Base-by-base conservation (phyloP, 768 basidiomycete species). In the Agaricus bisporus region DNA sequence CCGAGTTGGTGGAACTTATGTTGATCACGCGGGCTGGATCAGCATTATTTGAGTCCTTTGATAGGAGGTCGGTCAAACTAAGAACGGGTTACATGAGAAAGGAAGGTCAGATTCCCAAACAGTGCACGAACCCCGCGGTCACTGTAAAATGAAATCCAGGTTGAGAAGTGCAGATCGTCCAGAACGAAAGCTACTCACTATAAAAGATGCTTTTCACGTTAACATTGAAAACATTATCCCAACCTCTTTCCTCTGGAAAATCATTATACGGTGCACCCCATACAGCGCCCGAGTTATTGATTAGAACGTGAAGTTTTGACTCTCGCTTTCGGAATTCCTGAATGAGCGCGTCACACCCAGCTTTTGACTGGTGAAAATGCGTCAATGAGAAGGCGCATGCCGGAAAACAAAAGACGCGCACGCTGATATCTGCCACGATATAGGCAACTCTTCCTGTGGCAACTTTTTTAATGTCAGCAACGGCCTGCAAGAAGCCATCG, bases 121-220 rank as follows among this genome's bases (percentile, higher is more conserved):
- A 32, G 25, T 9, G 32, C 22, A 53, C 71, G 50, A 58, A 78
- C 76, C 77, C 77, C 45, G 72, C 69, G 20, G 82, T 83, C 72
- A 82, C 82, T 83, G 15, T 25, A 50, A 41, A 50, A 41, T 41
- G 49, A 51, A 51, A n/a, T 18, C 20, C 10, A 32, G 41, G 6
- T 22, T 43, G 32, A 43, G 41, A 51, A 26, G 41, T 7, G 32
- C 15, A 17, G 18, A 36, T 36, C 49, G 37, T 43, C 17, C 28
- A 2, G 60, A 55, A 46, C 56, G 32, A 48, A 11, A 26, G 50
- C 18, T 9, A 54, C 84, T 55, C 56, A 90, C 88, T 74, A 69
- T 91, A 94, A 61, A 89, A 93, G 41, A 88, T 73, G 55, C 82
- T 82, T 72, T 93, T 94, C 46, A 94, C 89, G 62, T 94, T 94